Percentiles rank a stretch among this genome's conserved stretches.
phyloP scores from a whole-genome alignment of 495 filamentous ascomycete species.

The Aspergillus conjunctus region DNA sequence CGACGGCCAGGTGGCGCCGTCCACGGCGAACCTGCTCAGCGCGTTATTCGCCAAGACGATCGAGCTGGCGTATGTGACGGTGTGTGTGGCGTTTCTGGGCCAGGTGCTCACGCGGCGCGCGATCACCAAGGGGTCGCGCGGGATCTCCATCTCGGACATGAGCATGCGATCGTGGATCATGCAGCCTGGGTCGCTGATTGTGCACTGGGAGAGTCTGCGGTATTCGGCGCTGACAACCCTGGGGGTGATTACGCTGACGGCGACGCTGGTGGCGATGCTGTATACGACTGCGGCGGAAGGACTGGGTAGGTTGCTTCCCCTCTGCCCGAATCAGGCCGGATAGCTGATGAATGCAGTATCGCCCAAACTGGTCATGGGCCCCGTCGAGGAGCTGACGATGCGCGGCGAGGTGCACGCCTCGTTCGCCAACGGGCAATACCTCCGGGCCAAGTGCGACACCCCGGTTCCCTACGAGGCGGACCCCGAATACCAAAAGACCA shows the following conservation, averaged over 20 bases:
- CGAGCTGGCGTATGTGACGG: constrained; percentile 74
- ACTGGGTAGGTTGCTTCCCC: constrained; percentile 42
- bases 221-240: constrained; percentile 62
- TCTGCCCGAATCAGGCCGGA: neutral
- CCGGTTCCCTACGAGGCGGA: constrained; percentile 53
- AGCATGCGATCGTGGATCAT: constrained; percentile 63
- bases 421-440: constrained; percentile 61
- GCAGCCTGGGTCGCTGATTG: constrained; percentile 67
- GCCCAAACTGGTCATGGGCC: constrained; percentile 62
- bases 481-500: constrained; percentile 34
- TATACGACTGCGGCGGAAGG: constrained; percentile 76
- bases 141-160: constrained; percentile 73
- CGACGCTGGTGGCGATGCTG: constrained; percentile 63
- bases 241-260: constrained; percentile 58
- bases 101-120: constrained; percentile 70
- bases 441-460: constrained; percentile 56
- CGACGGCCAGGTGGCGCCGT: constrained; percentile 49
- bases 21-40: constrained; percentile 62
- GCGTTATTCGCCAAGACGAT: constrained; percentile 71
- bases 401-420: constrained; percentile 55
- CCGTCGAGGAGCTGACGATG: constrained; percentile 45
- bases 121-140: constrained; percentile 53
- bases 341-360: constrained; percentile 46
- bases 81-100: constrained; percentile 72
- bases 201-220: constrained; percentile 61